Base-by-base conservation (phyloP, 148 eudicot species). In the Camellia granthamiana region DNA sequence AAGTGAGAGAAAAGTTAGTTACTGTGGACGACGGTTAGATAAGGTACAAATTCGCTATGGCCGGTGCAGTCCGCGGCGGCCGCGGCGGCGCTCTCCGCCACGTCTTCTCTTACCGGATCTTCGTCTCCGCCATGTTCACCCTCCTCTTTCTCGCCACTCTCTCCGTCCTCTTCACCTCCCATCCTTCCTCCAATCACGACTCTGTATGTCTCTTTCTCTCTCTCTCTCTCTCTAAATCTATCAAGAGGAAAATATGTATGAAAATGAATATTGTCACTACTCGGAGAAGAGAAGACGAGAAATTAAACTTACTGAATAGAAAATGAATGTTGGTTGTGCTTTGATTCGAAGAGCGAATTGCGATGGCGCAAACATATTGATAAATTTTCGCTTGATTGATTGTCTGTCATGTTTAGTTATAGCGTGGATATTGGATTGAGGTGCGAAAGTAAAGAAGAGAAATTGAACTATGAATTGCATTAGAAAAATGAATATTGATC, bases 21-120 rank as follows among this genome's bases (percentile, higher is more conserved):
- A 51, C 43, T 23, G 42, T 60, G 15, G 79, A 30, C 59, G 61
- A 30, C 47, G 61, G 77, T 74, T 42, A 72, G 77, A 72, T 72
- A 62, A n/a, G 72, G 23, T 30, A 46, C 47, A 13, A 43, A 14
- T 23, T 21, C 67, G 79, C 38, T 30, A 92, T 92, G 97, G 97
- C 95, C 84, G 87, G 89, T 78, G 90, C 87, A 66, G 87, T 82
- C 55, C 90, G 98, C 63, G 90, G 92, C 74, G 89, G 92, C 74
- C 90, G 97, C 42, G 86, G 90, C 67, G 79, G 77, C 71, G 86
- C 85, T 42, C 60, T 82, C 10, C 87, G 94, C 21, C 86, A 85
- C 85, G 87, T 94, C 85, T 89, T 92, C 80, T 88, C 92, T 7
- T 90, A 90, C 83, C 87, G 97, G 91, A 89, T 95, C 88, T 93